Base-by-base conservation (phyloP, 768 basidiomycete species). In the Dendrothele bispora region DNA sequence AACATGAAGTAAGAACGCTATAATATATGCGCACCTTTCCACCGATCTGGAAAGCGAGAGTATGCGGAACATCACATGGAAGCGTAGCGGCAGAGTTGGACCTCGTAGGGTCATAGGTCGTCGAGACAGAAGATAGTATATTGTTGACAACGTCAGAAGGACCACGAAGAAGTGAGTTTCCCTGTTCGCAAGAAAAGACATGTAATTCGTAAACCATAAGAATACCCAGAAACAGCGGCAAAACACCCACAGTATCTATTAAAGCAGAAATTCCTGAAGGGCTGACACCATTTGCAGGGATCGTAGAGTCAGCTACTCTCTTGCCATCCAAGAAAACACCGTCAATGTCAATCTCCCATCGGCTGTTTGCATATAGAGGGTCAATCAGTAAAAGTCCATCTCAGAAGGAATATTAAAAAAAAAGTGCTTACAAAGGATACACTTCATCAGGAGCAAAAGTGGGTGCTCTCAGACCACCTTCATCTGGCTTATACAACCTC, bases 111-210 rank as follows among this genome's bases (percentile, higher is more conserved):
- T 65, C 53, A 46, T 61, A 74, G 10, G 58, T 69, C 1, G 70
- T 68, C 14, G 72, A 68, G 15, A 73, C 65, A 3, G 59, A 60
- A 4, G 61, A 49, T 20, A 71, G 58, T 52, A 86, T 79, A 22
- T 66, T 66, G 10, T 69, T 59, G 15, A 88, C 73, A n/a, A 86
- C 79, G 45, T 88, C 86, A 29, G 71, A 62, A 1, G 85, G 86
- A 10, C 86, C 86, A 20, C 86, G 81, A 34, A 88, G 70, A 37
- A 87, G 69, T 7, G 86, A 87, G 61, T 84, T 87, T 1, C 86
- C 86, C 84, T 86, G 43, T n/a, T n/a, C n/a, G n/a, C n/a, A n/a
- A n/a, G n/a, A n/a, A n/a, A n/a, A n/a, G n/a, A n/a, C 41, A 46
- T 7, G 26, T 28, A 7, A 38, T 34, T 11, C 21, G 24, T 32